Percentiles rank a stretch among this genome's conserved stretches.
These are phyloP conservation scores for Daedalea quercina DNA, from an alignment of 768 basidiomycete genomes.

Conservation along the genomic window DNA sequence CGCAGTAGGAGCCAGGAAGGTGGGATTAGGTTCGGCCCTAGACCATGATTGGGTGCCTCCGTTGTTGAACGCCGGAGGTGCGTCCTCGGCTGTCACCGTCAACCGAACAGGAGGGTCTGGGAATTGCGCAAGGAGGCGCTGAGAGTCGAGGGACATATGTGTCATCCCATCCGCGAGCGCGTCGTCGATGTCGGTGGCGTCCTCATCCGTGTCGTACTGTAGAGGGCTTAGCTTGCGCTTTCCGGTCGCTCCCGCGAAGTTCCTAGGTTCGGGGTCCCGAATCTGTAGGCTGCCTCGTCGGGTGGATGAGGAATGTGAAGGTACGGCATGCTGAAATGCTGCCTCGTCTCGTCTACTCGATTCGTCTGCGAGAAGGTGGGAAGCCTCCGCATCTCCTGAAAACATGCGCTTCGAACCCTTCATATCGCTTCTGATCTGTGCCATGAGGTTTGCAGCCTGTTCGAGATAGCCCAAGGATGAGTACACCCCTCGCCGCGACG, in stretches of 20 bases:
- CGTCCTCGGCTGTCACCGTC: conserved; percentile 15
- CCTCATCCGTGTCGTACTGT: conserved; percentile 19
- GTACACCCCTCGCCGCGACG: conserved; percentile 32
- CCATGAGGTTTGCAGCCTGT: conserved; percentile 78
- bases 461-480: conserved; percentile 67
- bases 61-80: conserved; percentile 10
- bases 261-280: background rate
- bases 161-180: conserved; percentile 33
- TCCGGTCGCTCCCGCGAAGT: background rate
- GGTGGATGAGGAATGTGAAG: background rate
- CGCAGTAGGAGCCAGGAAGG: background rate
- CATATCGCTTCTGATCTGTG: conserved; percentile 78
- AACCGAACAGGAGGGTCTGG: conserved; percentile 21
- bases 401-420: conserved; percentile 67
- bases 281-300: background rate
- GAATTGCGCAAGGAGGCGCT: conserved; percentile 22
- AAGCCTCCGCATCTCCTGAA: conserved; percentile 56
- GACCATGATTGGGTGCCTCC: background rate
- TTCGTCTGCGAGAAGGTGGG: conserved; percentile 23
- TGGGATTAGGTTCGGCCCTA: conserved; percentile 5
- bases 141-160: conserved; percentile 35
- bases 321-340: background rate
- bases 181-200: conserved; percentile 23
- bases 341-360: background rate
- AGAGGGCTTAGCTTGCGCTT: conserved; percentile 31